These are phyloP conservation scores for Verticillium dahliae DNA, from an alignment of 2,329 filamentous ascomycete genomes.

Conservation along the genomic window DNA sequence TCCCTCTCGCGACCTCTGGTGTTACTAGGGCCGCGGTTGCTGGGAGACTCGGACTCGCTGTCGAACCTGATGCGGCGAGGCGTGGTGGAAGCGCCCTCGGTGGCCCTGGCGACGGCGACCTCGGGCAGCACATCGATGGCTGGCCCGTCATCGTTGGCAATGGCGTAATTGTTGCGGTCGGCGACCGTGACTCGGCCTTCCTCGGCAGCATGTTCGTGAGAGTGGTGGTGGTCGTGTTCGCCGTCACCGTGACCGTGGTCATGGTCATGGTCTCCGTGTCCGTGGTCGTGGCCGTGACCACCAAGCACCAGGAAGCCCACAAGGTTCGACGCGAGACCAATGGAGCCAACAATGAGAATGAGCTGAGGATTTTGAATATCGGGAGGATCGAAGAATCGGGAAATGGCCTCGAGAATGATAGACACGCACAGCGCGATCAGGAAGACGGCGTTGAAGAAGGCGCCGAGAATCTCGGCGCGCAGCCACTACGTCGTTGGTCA, in stretches of 20 bases:
- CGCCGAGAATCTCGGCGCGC: slow-evolving; percentile 92
- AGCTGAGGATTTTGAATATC: slow-evolving; percentile 78
- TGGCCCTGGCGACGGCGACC: slow-evolving; percentile 41
- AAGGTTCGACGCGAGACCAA: slow-evolving; percentile 83
- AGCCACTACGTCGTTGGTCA: slow-evolving; percentile 60
- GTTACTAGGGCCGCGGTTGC: slow-evolving; percentile 19
- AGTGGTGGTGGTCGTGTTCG: slow-evolving; percentile 16
- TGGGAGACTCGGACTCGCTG: slow-evolving; percentile 20
- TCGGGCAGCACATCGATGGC: slow-evolving; percentile 55
- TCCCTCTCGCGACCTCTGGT: slow-evolving; percentile 32
- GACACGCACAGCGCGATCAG: slow-evolving; percentile 92
- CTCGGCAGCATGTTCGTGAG: slow-evolving; percentile 38
- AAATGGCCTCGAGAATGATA: slow-evolving; percentile 91
- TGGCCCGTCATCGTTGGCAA: slow-evolving; percentile 49
- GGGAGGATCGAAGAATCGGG: slow-evolving; percentile 86
- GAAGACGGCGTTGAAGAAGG: slow-evolving; percentile 96
- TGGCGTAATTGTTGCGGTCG: slow-evolving; percentile 21
- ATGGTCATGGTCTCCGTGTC: slow-evolving; percentile 20
- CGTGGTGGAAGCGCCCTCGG: slow-evolving; percentile 23
- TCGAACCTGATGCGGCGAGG: slow-evolving; percentile 34
- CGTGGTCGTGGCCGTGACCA: slow-evolving; percentile 80
- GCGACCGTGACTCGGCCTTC: slow-evolving; percentile 41
- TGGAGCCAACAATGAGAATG: slow-evolving; percentile 81
- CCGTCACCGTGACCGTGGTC: slow-evolving; percentile 21
- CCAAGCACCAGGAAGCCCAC: slow-evolving; percentile 86